phyloP scores from a whole-genome alignment of 345 rosid species.

The Toxicodendron radicans region DNA sequence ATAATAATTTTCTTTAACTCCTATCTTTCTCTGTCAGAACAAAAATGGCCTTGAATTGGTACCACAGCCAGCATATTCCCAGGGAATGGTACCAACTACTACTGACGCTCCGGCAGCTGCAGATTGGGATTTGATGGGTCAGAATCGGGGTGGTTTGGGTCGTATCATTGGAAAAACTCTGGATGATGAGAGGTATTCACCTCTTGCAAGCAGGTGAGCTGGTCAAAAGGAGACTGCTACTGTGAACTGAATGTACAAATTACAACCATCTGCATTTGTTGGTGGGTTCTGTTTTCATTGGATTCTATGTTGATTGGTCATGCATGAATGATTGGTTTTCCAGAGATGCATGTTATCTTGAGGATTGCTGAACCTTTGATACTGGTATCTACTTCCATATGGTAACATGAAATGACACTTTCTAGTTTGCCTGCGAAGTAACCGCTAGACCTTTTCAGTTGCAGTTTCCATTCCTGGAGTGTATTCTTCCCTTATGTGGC shows the following conservation, averaged over 20 bases:
- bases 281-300: slow-evolving; percentile 60
- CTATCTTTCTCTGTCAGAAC: slow-evolving; percentile 41
- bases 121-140: slow-evolving; percentile 52
- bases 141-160: slow-evolving; percentile 50
- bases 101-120: slow-evolving; percentile 44
- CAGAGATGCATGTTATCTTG: slow-evolving; percentile 19
- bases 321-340: slow-evolving; percentile 20
- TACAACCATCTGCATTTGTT: slow-evolving; percentile 56
- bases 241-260: slow-evolving; percentile 63
- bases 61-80: slow-evolving; percentile 51
- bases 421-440: neutral
- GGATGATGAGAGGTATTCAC: slow-evolving; percentile 72
- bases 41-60: slow-evolving; percentile 69
- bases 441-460: neutral
- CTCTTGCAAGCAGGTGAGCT: slow-evolving; percentile 86
- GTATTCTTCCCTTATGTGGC: neutral
- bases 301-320: slow-evolving; percentile 34
- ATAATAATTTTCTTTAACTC: slow-evolving; percentile 23
- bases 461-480: neutral
- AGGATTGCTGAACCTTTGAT: slow-evolving; percentile 18
- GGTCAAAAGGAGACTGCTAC: slow-evolving; percentile 59
- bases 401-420: neutral
- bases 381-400: neutral
- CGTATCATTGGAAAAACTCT: slow-evolving; percentile 48
- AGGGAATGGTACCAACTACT: slow-evolving; percentile 42